These are phyloP conservation scores for Camelina sativa DNA, from an alignment of 345 rosid genomes.

Conservation along the genomic window DNA sequence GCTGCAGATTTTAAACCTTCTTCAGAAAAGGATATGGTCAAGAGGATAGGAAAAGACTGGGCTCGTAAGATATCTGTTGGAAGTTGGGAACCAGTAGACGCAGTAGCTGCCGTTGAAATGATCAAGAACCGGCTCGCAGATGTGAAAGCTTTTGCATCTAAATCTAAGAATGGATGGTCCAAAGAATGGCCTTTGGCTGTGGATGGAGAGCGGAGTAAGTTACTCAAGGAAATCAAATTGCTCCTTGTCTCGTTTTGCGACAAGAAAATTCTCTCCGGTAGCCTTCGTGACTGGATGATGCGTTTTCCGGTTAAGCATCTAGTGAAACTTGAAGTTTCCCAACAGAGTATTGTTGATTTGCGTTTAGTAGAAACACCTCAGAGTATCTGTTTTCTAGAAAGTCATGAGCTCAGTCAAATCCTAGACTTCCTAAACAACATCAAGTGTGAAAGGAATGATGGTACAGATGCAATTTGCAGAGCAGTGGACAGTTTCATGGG, in stretches of 20 bases:
- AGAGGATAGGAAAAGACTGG: conserved; percentile 32
- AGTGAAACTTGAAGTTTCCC: conserved; percentile 20
- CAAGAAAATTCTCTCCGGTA: conserved; percentile 16
- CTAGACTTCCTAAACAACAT: neutral
- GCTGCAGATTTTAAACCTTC: neutral
- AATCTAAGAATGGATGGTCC: conserved; percentile 41
- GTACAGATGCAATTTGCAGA: conserved; percentile 18
- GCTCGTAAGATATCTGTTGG: neutral
- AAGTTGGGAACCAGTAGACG: conserved; percentile 38
- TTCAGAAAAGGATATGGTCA: neutral
- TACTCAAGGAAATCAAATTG: conserved; percentile 24
- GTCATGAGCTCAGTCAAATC: conserved; percentile 30
- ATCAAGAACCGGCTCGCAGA: conserved; percentile 16
- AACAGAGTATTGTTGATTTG: neutral
- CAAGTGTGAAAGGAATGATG: conserved; percentile 33
- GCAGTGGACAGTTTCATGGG: conserved; percentile 7
- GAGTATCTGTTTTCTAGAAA: conserved; percentile 35
- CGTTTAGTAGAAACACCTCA: conserved; percentile 30
- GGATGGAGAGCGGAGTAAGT: conserved; percentile 23
- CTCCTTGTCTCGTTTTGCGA: conserved; percentile 11
- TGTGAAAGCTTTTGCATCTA: conserved; percentile 13
- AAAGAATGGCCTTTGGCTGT: conserved; percentile 30
- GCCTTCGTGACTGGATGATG: conserved; percentile 33
- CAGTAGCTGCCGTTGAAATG: conserved; percentile 23
- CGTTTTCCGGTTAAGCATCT: neutral